phyloP scores from a whole-genome alignment of 257 asterid genomes.

The Nemophila menziesii region DNA sequence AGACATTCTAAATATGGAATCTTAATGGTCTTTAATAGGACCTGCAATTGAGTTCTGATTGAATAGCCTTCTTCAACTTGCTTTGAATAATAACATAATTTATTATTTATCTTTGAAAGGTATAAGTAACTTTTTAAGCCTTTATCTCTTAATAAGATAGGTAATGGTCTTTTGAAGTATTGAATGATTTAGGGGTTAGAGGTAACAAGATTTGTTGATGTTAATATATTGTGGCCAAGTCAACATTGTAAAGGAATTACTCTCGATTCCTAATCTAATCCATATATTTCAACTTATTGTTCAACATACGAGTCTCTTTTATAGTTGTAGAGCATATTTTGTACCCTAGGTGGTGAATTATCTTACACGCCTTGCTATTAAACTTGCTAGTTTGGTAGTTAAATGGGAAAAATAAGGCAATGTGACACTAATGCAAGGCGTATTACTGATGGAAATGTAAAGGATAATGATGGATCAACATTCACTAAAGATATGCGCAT shows the following conservation, averaged over 20 bases:
- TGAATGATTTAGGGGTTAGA: too few relatives aligned
- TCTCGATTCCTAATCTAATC: constrained; percentile 91
- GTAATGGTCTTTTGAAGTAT: too few relatives aligned
- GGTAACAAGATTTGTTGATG: too few relatives aligned
- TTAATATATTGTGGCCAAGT: too few relatives aligned
- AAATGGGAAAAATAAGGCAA: constrained; percentile 96
- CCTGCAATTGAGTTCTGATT: too few relatives aligned
- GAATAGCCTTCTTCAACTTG: too few relatives aligned
- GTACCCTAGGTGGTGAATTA: constrained; percentile 99
- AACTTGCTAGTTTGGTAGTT: constrained; percentile 99
- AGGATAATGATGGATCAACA: constrained; percentile 52
- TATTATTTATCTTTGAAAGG: too few relatives aligned
- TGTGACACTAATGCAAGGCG: constrained; percentile 63
- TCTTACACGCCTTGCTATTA: constrained; percentile 96
- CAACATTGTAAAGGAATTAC: constrained; percentile 99
- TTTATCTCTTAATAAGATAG: too few relatives aligned
- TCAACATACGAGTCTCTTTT: constrained; percentile 96
- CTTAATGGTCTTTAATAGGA: too few relatives aligned
- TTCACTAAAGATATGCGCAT: constrained; percentile 89
- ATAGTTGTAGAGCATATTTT: constrained; percentile 98
- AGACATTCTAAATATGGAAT: too few relatives aligned
- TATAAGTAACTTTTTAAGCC: too few relatives aligned
- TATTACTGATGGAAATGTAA: constrained; percentile 38
- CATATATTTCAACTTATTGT: constrained; percentile 99
- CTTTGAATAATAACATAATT: too few relatives aligned